Evolutionary conservation across 345 rosid species (phyloP).

Genomic region (Murraya paniculata): DNA sequence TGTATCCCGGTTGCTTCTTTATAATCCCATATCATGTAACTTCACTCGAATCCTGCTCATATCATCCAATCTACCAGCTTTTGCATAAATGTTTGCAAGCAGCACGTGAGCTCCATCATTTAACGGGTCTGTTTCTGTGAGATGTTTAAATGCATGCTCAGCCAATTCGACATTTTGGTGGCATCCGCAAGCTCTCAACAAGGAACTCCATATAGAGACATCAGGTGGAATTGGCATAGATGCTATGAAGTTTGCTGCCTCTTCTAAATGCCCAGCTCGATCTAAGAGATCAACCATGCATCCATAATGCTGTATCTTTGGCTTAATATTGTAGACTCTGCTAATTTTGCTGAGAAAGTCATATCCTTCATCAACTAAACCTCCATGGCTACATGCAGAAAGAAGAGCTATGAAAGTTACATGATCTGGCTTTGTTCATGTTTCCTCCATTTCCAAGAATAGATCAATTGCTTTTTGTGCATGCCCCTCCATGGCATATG

Average conservation of each 20-base stretch:
- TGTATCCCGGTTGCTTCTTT: slow-evolving; percentile 20
- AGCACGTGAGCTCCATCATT: slow-evolving; percentile 20
- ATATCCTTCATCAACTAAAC: slow-evolving; percentile 26
- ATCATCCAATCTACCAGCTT: slow-evolving; percentile 22
- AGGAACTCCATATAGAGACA: slow-evolving; percentile 3
- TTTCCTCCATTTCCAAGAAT: slow-evolving; percentile 21
- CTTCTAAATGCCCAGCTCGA: slow-evolving; percentile 1
- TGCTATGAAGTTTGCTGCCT: not conserved
- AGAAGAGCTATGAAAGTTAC: slow-evolving; percentile 24
- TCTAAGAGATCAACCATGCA: slow-evolving; percentile 7
- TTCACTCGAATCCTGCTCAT: slow-evolving; percentile 17
- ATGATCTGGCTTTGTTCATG: slow-evolving; percentile 11
- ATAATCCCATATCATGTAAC: slow-evolving; percentile 17
- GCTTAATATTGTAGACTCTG: slow-evolving; percentile 15
- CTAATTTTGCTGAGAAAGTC: slow-evolving; percentile 18
- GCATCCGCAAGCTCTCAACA: not conserved
- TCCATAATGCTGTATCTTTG: slow-evolving; percentile 7
- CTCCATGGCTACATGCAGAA: slow-evolving; percentile 28
- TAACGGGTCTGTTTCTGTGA: slow-evolving; percentile 17
- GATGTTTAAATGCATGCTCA: slow-evolving; percentile 23
- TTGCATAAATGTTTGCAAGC: slow-evolving; percentile 22
- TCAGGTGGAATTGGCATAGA: slow-evolving; percentile 22
- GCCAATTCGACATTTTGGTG: slow-evolving; percentile 2
- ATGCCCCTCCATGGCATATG: not conserved
- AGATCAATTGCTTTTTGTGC: slow-evolving; percentile 1